Percentiles rank a stretch among this genome's conserved stretches.
These are phyloP conservation scores for Globisporangium alternatum DNA, from an alignment of 352 stramenopile species.

Conservation along the genomic window DNA sequence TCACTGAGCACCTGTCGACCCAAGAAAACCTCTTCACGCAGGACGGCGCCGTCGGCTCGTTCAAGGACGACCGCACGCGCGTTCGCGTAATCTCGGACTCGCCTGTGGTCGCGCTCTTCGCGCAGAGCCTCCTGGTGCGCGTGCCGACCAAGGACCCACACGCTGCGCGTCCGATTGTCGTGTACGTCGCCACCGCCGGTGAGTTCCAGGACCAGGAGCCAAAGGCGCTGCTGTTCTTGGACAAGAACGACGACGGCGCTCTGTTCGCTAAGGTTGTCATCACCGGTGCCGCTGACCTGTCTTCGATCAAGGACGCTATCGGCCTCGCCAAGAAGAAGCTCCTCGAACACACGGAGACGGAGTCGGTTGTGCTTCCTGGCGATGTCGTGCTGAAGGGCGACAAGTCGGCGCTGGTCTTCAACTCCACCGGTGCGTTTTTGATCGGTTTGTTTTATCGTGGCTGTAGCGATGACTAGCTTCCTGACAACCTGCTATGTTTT, in stretches of 20 bases:
- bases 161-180: slow-evolving; percentile 70
- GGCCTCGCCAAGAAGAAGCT: slow-evolving; percentile 77
- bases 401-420: slow-evolving; percentile 73
- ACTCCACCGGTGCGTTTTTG: slow-evolving; percentile 34
- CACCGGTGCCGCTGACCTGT: slow-evolving; percentile 50
- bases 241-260: slow-evolving; percentile 60
- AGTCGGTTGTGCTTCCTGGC: slow-evolving; percentile 51
- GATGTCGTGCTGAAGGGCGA: slow-evolving; percentile 61
- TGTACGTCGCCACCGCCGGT: slow-evolving; percentile 63
- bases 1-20: slow-evolving; percentile 66
- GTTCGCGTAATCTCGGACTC: slow-evolving; percentile 81
- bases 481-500: neutral
- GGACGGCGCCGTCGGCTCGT: slow-evolving; percentile 74
- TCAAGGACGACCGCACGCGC: slow-evolving; percentile 69
- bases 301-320: slow-evolving; percentile 50
- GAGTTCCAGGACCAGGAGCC: slow-evolving; percentile 63
- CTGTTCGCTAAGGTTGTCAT: slow-evolving; percentile 75
- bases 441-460: neutral
- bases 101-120: slow-evolving; percentile 63
- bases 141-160: slow-evolving; percentile 64
- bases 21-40: slow-evolving; percentile 63
- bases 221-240: slow-evolving; percentile 53
- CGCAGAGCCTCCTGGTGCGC: slow-evolving; percentile 68
- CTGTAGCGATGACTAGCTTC: too few relatives aligned
- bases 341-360: slow-evolving; percentile 41